phyloP scores from a whole-genome alignment of 2,329 filamentous ascomycete species.

The Plenodomus biglobosus region DNA sequence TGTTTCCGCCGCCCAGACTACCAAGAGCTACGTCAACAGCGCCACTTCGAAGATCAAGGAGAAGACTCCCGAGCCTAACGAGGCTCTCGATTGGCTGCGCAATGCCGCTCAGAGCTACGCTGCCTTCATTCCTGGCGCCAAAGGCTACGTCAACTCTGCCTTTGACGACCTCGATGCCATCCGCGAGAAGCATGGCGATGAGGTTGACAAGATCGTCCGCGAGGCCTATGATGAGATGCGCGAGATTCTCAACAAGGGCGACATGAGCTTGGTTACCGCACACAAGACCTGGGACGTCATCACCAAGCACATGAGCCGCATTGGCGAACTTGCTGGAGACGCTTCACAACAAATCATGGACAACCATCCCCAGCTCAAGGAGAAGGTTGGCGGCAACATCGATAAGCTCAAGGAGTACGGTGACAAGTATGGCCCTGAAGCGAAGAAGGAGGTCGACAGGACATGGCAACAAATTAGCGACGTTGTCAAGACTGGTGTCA shows the following conservation, averaged over 20 bases:
- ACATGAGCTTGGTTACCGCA: conserved; percentile 63
- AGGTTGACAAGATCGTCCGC: conserved; percentile 68
- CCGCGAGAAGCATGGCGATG: conserved; percentile 65
- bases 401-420: conserved; percentile 70
- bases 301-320: conserved; percentile 60
- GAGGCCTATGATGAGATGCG: conserved; percentile 70
- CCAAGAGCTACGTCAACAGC: conserved; percentile 62
- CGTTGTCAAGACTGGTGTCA: conserved; percentile 64
- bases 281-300: conserved; percentile 64
- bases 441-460: conserved; percentile 73
- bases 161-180: conserved; percentile 73
- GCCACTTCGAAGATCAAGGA: conserved; percentile 63
- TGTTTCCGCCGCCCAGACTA: conserved; percentile 55
- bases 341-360: conserved; percentile 66
- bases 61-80: conserved; percentile 65
- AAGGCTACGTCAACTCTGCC: conserved; percentile 65
- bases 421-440: conserved; percentile 71
- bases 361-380: conserved; percentile 72
- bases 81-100: conserved; percentile 67
- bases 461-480: conserved; percentile 69
- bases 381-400: conserved; percentile 68
- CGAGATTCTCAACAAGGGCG: conserved; percentile 60
- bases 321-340: conserved; percentile 64
- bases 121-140: conserved; percentile 70
- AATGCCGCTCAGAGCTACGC: conserved; percentile 69